These are phyloP conservation scores for Fusarium foetens DNA, from an alignment of 2,329 filamentous ascomycete species.

Conservation along the genomic window DNA sequence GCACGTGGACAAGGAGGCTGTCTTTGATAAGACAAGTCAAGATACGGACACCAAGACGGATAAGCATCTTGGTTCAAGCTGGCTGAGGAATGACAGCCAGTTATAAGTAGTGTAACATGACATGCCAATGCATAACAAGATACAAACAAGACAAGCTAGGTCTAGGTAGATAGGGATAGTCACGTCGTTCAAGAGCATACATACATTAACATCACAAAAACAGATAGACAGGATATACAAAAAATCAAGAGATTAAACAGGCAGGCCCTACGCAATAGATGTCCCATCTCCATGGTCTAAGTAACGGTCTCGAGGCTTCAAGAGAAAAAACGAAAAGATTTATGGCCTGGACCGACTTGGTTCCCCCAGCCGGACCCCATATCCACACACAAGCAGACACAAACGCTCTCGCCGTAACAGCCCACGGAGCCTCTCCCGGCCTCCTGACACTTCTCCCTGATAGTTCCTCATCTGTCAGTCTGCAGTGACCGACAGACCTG, in stretches of 20 bases:
- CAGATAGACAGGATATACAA: slow-evolving; percentile 22
- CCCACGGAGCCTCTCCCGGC: slow-evolving; percentile 33
- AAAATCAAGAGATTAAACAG: slow-evolving; percentile 48
- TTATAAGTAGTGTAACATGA: neutral
- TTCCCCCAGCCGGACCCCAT: slow-evolving; percentile 40
- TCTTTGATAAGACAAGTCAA: slow-evolving; percentile 21
- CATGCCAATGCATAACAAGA: neutral
- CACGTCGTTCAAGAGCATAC: neutral
- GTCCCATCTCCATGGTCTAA: slow-evolving; percentile 53
- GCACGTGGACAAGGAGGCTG: slow-evolving; percentile 25
- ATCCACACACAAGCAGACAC: slow-evolving; percentile 42
- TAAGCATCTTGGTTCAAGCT: neutral
- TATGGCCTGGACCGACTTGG: slow-evolving; percentile 55
- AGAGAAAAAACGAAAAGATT: slow-evolving; percentile 60
- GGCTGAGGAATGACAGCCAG: neutral
- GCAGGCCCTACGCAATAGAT: slow-evolving; percentile 49
- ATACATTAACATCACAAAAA: slow-evolving; percentile 4
- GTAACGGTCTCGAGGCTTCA: slow-evolving; percentile 48
- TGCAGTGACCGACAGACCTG: slow-evolving; percentile 40
- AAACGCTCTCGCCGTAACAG: slow-evolving; percentile 37
- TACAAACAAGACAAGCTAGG: neutral
- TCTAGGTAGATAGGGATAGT: neutral
- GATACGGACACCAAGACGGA: neutral
- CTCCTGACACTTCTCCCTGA: slow-evolving; percentile 35
- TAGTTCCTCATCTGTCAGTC: slow-evolving; percentile 46